Percentiles rank a stretch among this genome's conserved stretches.
Evolutionary conservation across 1,284 basidiomycete genomes (phyloP).

Genomic region (Ganoderma boninense): DNA sequence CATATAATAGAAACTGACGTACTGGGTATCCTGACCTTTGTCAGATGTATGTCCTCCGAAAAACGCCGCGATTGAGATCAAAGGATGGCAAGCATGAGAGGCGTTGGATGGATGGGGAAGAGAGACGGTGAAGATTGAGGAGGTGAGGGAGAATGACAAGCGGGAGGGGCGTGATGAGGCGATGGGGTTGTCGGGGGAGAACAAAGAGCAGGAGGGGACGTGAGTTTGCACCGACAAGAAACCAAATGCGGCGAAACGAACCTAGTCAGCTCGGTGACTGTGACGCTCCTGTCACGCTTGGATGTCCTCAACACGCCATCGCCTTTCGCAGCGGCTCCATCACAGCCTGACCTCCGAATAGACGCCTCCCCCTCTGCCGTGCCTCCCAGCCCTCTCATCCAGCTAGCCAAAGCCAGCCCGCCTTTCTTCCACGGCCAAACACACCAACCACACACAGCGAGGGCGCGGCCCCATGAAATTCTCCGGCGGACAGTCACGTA

Average conservation of each 20-base stretch:
- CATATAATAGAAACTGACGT: background rate
- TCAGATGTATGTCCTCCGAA: background rate
- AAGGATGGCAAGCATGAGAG: constrained; percentile 7
- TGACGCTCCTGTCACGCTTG: constrained; percentile 34
- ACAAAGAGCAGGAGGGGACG: constrained; percentile 29
- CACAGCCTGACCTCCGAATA: background rate
- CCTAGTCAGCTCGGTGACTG: constrained; percentile 44
- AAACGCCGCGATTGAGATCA: constrained; percentile 23
- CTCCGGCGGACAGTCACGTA: constrained; percentile 6
- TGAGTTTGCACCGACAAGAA: constrained; percentile 44
- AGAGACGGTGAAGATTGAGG: background rate
- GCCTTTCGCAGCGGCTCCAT: constrained; percentile 9
- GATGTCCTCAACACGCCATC: constrained; percentile 31
- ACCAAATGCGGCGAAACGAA: constrained; percentile 45
- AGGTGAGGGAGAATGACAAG: background rate
- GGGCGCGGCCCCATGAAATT: background rate
- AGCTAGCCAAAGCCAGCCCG: background rate
- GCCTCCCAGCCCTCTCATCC: background rate
- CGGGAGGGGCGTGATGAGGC: background rate
- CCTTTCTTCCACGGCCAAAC: background rate
- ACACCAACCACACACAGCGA: background rate
- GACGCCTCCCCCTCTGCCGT: background rate
- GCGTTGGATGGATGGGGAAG: background rate
- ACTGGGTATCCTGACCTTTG: constrained; percentile 3
- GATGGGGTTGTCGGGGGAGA: constrained; percentile 15